Evolutionary conservation across 441 rosid genomes (phyloP), one percentile per base, ranked within the genome.

Genomic region (Codiaeum variegatum): DNA sequence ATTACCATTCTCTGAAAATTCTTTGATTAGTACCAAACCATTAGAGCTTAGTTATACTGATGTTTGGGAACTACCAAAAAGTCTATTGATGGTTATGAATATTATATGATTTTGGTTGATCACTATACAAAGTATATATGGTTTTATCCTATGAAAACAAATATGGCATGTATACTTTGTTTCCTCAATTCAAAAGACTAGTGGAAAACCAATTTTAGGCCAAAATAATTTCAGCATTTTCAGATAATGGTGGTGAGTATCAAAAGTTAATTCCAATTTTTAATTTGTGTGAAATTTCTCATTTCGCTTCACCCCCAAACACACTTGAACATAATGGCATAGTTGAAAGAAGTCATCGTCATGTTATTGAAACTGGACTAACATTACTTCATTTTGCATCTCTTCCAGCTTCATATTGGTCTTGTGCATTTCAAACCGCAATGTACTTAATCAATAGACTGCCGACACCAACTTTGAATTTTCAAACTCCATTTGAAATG

Each of bases 21-120:
- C 67, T 36, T 47, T 63, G 5, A 10, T 63, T 2, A 38, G 49
- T 63, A 9, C 44, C 7, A 63, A 63, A 13, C 26, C 31, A 8
- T 38, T 63, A 10, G 67, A 63, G 11, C 63, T 59, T 28, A 3
- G 28, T 6, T 59, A 59, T 28, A 59, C 63, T 5, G 36, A 29
- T 59, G 67, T 63, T 13, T 38, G 31, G 49, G 49, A 49, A 19
- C 67, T 9, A 38, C 15, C 4, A 19, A 36, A n/a, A 0, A 10
- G 21, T 38, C 51, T n/a, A 18, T 63, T 63, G 18, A 63, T 63
- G 49, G 29, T 63, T 63, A 63, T 63, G 16, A n/a, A 10, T 63
- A 38, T 63, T 63, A 63, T 12, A 21, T 62, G 1, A 59, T 9
- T 59, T 54, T 54, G 12, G 9, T 54, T 54, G 12, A 54, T n/a